Percentiles rank a stretch among this genome's conserved stretches.
These are phyloP conservation scores for Salvia hispanica DNA, from an alignment of 257 asterid species.

Conservation along the genomic window DNA sequence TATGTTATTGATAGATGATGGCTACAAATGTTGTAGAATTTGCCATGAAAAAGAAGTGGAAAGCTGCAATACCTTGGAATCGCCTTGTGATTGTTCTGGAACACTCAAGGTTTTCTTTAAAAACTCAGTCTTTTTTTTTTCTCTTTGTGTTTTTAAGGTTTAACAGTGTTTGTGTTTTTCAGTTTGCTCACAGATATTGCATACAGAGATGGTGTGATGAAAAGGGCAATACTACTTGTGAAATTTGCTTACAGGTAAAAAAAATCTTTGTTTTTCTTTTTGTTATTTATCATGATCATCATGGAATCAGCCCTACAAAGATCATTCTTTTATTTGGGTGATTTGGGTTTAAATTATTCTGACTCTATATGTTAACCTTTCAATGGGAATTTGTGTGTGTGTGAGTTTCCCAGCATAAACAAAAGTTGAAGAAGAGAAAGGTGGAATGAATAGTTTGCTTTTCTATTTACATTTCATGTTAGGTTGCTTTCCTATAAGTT, in stretches of 20 bases:
- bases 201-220: slow-evolving; percentile 92
- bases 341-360: too few species aligned
- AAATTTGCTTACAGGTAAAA: slow-evolving; percentile 73
- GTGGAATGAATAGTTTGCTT: not conserved
- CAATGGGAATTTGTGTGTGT: not conserved
- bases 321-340: not conserved
- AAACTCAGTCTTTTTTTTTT: not conserved
- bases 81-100: slow-evolving; percentile 91
- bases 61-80: slow-evolving; percentile 52
- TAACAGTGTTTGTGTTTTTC: slow-evolving; percentile 4
- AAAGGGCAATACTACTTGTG: slow-evolving; percentile 79
- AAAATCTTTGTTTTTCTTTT: not conserved
- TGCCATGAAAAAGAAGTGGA: slow-evolving; percentile 75
- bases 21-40: slow-evolving; percentile 57
- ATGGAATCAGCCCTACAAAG: not conserved
- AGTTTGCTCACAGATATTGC: slow-evolving; percentile 90
- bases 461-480: not conserved
- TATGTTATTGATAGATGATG: slow-evolving; percentile 51
- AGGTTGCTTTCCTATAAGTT: not conserved
- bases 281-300: not conserved
- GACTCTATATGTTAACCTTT: not conserved
- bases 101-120: slow-evolving; percentile 58
- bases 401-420: too few species aligned
- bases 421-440: too few species aligned
- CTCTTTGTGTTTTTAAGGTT: not conserved